Base-by-base conservation (phyloP, 1,284 basidiomycete genomes). In the Phellinidium pouzarii region DNA sequence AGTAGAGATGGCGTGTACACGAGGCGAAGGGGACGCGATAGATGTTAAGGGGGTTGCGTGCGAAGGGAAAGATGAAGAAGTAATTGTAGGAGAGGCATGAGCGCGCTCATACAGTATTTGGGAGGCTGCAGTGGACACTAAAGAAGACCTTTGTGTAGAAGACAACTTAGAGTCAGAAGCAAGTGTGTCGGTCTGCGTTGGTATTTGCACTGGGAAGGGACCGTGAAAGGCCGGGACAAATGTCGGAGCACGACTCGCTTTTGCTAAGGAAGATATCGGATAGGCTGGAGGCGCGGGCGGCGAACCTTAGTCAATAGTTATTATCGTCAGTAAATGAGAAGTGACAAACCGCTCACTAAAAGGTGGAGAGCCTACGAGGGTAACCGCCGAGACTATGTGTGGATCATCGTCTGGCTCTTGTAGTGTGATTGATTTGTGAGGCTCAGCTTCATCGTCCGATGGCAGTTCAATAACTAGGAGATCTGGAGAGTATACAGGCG, bases 401-500 rank as follows among this genome's bases (percentile, higher is more conserved):
- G 43, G 17, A 8, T 52, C 50, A 9, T 37, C 29, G 11, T 40
- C 22, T 8, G 19, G 22, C 17, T 48, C 47, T n/a, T 14, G n/a
- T 14, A 25, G 14, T 23, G 22, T 9, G 17, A 17, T 34, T 31
- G 23, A 12, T 14, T 40, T n/a, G 19, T 14, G 9, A 34, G 31
- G 14, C 31, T 34, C 31, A 27, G 9, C 19, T 44, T 34, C 25
- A 4, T 36, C 22, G 37, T 19, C 17, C 17, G 19, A 27, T 14
- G 46, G 45, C 22, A 48, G n/a, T 7, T 38, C 41, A 14, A 37
- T 8, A 6, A 36, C 20, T 14, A 34, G 46, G n/a, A 51, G 17
- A 19, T 40, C 37, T 14, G 54, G 54, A 23, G 50, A 46, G 14
- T 48, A 34, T 20, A 27, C 37, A 7, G 54, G 54, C 7, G 54